Conservation (phyloP, 1,284 basidiomycete species). For the Cryptococcus jaspeensis region DNA sequence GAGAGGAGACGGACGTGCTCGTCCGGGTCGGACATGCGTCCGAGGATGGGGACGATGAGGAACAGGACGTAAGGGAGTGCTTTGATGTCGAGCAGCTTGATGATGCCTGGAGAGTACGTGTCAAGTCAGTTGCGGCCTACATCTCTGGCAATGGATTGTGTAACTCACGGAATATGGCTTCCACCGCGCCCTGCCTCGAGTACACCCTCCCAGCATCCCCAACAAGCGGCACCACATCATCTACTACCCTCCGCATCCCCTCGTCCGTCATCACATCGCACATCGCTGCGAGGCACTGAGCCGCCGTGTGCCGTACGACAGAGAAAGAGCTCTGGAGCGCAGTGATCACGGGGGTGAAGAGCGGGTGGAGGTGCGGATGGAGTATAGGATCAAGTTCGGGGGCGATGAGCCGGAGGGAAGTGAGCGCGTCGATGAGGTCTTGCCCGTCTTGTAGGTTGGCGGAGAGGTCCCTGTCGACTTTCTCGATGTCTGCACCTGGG, state of each 20-base stretch:
- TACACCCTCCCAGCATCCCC: constrained; percentile 73
- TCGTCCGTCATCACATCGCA: constrained; percentile 81
- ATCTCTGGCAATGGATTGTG: background rate
- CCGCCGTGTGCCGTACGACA: constrained; percentile 83
- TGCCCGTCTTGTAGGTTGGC: constrained; percentile 61
- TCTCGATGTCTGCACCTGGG: constrained; percentile 15
- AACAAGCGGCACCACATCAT: constrained; percentile 79
- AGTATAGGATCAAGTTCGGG: constrained; percentile 72
- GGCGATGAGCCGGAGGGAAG: constrained; percentile 79
- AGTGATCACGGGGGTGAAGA: constrained; percentile 73
- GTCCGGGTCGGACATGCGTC: constrained; percentile 94
- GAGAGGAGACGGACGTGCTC: constrained; percentile 88
- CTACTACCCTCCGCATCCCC: constrained; percentile 85
- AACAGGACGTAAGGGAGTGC: constrained; percentile 97
- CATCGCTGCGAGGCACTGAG: constrained; percentile 81
- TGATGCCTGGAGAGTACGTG: constrained; percentile 65
- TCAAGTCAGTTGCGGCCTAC: background rate
- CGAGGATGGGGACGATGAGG: constrained; percentile 91
- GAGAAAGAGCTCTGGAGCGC: constrained; percentile 81
- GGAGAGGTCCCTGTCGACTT: constrained; percentile 19
- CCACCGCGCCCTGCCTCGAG: constrained; percentile 86
- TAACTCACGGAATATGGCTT: constrained; percentile 81
- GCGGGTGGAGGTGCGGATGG: constrained; percentile 65
- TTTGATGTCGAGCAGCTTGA: constrained; percentile 88
- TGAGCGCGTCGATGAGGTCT: constrained; percentile 88